These are phyloP conservation scores for Chaetomium olivaceum DNA, from an alignment of 2,329 filamentous ascomycete genomes.

Conservation along the genomic window DNA sequence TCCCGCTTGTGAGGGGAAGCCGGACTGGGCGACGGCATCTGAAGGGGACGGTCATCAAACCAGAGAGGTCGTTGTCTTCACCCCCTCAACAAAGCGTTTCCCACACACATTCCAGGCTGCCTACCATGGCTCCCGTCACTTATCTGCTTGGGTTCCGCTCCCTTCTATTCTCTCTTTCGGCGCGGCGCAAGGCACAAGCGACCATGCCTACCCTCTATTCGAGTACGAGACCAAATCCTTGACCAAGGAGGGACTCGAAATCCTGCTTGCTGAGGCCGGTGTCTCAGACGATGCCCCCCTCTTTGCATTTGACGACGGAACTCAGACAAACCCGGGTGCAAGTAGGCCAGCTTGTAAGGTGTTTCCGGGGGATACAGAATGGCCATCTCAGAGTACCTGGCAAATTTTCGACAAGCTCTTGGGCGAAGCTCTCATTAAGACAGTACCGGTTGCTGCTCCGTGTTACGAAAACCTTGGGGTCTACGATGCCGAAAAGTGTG, in stretches of 20 bases:
- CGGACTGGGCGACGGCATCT: neutral
- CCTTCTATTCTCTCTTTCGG: neutral
- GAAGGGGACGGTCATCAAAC: neutral
- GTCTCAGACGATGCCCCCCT: neutral
- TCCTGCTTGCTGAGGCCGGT: neutral
- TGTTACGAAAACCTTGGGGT: slow-evolving; percentile 48
- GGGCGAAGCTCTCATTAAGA: slow-evolving; percentile 52
- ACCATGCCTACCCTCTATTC: neutral
- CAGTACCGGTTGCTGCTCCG: slow-evolving; percentile 50
- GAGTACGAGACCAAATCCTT: neutral
- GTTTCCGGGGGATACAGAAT: slow-evolving; percentile 34
- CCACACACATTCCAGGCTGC: neutral
- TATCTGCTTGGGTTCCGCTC: neutral
- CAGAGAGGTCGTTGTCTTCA: neutral
- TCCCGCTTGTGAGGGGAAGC: neutral
- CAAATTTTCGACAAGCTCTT: slow-evolving; percentile 52
- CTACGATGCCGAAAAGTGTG: slow-evolving; percentile 49
- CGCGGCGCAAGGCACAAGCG: neutral
- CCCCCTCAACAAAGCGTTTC: neutral
- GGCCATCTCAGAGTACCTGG: slow-evolving; percentile 53
- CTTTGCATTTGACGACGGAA: neutral
- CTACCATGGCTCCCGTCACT: neutral
- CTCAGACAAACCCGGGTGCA: neutral
- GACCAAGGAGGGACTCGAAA: neutral
- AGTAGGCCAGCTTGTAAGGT: neutral